Base-by-base conservation (phyloP, 176 grass and related monocot genomes). In the Zoysia japonica region DNA sequence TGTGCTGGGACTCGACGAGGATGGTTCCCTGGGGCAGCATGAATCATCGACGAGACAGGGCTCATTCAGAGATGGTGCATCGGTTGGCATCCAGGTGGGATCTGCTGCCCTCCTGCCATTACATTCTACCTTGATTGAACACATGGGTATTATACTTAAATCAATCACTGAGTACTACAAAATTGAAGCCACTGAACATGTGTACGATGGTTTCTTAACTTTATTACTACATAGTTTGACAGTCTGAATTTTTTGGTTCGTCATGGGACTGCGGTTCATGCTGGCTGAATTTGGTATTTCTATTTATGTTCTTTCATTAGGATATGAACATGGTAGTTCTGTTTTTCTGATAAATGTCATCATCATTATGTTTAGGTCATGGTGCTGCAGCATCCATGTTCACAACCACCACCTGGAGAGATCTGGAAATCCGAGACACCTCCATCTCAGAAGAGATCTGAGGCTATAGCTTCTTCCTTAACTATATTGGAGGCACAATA, bases 1-100 rank as follows among this genome's bases (percentile, higher is more conserved):
- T n/a, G n/a, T n/a, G n/a, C n/a, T n/a, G n/a, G n/a, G n/a, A n/a
- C 79, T 99, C 9, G 92, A 99, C 67, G 90, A 99, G 79, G 96
- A 95, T 64, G 82, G 83, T 74, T 79, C 72, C 47, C 84, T 57
- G 0, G 89, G 75, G 70, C 89, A 90, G 52, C 83, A 75, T 20
- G 83, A 92, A 78, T 72, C 72, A 0, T 77, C 83, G 2, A 53
- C 10, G 4, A 78, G 84, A 54, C 79, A 91, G 42, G 74, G 87
- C 56, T 55, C 76, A 40, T 67, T 53, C 17, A 69, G 87, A 83
- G 78, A 68, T 70, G 78, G 68, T 17, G 79, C 42, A 11, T 73
- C 86, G 8, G 83, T 80, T n/a, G 75, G 70, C 75, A 54, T 61
- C 74, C 80, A 91, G 87, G 94, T 97, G 71, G 78, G 76, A 74